Percentiles rank a stretch among this genome's conserved stretches.
These are phyloP conservation scores for Cucumis melo DNA, from an alignment of 306 rosid species.

Conservation along the genomic window DNA sequence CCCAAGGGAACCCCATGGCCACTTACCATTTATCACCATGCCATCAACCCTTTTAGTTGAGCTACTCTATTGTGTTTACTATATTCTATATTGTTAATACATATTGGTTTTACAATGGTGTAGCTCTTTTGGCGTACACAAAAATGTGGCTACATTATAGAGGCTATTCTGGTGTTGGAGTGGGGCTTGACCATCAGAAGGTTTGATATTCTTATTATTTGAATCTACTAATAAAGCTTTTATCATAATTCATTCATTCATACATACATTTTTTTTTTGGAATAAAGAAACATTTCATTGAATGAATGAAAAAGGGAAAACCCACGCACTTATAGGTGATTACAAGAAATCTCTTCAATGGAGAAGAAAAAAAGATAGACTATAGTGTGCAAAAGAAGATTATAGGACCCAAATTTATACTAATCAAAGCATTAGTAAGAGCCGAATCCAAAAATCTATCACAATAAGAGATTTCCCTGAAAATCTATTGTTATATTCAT, in stretches of 20 bases:
- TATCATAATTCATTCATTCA: background rate
- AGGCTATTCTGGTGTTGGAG: constrained; percentile 90
- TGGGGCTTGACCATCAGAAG: constrained; percentile 75
- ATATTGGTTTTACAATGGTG: background rate
- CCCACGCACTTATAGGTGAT: too few relatives aligned
- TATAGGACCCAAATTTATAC: too few relatives aligned
- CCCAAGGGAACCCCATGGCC: background rate
- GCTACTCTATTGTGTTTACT: background rate
- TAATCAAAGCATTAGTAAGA: too few relatives aligned
- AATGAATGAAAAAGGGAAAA: too few relatives aligned
- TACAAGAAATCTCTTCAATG: too few relatives aligned
- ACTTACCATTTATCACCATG: background rate
- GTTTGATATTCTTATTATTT: constrained; percentile 27
- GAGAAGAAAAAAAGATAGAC: too few relatives aligned
- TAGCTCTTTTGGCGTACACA: constrained; percentile 83
- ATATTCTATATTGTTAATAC: background rate
- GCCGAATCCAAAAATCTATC: too few relatives aligned
- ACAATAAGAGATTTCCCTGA: too few relatives aligned
- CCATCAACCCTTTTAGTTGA: background rate
- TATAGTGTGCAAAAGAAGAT: too few relatives aligned
- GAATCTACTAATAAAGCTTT: background rate
- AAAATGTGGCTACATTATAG: constrained; percentile 60
- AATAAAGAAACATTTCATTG: too few relatives aligned
- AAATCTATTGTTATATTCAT: too few relatives aligned
- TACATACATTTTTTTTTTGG: too few relatives aligned